phyloP scores from a whole-genome alignment of 2,329 filamentous ascomycete genomes.

The Tothia fuscella region DNA sequence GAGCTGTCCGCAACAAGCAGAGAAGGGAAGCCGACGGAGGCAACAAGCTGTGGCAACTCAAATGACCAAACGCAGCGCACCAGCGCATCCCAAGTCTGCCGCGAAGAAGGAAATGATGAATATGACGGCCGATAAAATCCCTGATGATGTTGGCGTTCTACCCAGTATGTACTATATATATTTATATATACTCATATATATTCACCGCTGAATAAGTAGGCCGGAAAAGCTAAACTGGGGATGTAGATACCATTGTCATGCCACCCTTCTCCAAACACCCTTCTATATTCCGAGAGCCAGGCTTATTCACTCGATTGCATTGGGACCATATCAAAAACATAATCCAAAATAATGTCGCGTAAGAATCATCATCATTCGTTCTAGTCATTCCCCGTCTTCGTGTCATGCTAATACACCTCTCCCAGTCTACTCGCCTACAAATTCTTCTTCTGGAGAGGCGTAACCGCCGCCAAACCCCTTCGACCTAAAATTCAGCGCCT shows the following conservation, averaged over 20 bases:
- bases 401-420: too few relatives aligned
- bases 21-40: background rate
- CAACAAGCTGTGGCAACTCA: background rate
- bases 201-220: background rate
- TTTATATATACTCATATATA: too few relatives aligned
- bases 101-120: constrained; percentile 2
- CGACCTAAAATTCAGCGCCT: background rate
- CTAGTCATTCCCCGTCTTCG: too few relatives aligned
- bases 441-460: background rate
- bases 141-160: background rate
- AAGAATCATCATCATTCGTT: background rate
- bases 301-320: background rate
- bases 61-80: too few relatives aligned
- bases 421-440: background rate
- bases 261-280: constrained; percentile 1
- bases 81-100: background rate
- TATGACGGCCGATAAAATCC: background rate
- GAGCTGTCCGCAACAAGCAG: background rate
- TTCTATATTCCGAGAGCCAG: background rate
- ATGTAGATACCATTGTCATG: constrained; percentile 5
- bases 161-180: background rate
- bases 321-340: background rate
- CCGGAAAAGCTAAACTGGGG: background rate
- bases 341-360: background rate
- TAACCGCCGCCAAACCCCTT: background rate